Evolutionary conservation across 352 stramenopile genomes (phyloP), one percentile per base, ranked within the genome.

Genomic region (Lagenidium giganteum): DNA sequence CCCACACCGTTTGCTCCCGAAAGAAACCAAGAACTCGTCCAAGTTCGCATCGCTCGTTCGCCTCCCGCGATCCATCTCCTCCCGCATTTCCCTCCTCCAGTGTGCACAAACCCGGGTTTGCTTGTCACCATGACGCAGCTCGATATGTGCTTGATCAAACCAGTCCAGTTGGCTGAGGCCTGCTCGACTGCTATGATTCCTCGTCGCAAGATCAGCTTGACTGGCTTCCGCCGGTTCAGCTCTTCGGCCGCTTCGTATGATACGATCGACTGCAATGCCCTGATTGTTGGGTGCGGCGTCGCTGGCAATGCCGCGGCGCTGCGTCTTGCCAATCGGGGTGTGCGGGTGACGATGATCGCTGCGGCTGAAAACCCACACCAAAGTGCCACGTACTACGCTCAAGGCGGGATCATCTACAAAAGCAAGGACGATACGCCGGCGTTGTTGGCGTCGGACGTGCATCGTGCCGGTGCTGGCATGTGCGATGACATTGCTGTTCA

Each of bases 401-500:
- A 98, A 55, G 94, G 94, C 21, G 94, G 94, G 5, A 97, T 98
- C 51, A 98, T 98, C 47, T 98, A 98, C 71, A 90, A 91, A 53
- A 72, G 76, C 24, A 47, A 72, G 22, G 81, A 95, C 46, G 93
- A 98, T 59, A 82, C 84, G 17, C 82, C 90, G 0, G 62, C 76
- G 7, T 61, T 89, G 39, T 59, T 98, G 13, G 88, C 92, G 4
- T 71, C 78, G 0, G 91, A 98, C 54, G 91, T 98, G 11, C 79
- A 96, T 48, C 65, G 77, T 22, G 87, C 90, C 18, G 90, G 90
- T 21, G 90, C 90, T 16, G 87, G 92, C 6, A 65, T 97, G 3
- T 97, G 91, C 50, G 77, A 96, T 39, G 77, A 96, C 31, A 57
- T 70, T 12, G 93, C 93, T 1, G 91, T 97, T 1, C 79, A 89